These are phyloP conservation scores for Podospora anserina DNA, from an alignment of 495 filamentous ascomycete genomes.

Conservation along the genomic window DNA sequence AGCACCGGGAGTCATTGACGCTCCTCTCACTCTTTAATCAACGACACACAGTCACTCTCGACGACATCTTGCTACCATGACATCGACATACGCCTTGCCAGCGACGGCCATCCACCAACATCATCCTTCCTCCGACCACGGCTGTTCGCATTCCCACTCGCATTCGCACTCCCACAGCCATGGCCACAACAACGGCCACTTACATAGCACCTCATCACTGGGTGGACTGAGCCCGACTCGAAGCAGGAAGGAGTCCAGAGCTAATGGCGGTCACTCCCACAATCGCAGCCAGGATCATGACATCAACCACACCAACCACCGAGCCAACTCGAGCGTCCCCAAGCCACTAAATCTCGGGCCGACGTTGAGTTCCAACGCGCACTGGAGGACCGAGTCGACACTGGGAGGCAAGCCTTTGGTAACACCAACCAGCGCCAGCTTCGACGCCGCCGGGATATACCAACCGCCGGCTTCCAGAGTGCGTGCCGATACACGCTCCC, in stretches of 20 bases:
- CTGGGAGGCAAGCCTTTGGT: constrained; percentile 32
- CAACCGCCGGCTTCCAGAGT: constrained; percentile 24
- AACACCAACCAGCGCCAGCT: constrained; percentile 27
- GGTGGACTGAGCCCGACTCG: constrained; percentile 23
- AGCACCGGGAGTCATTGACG: constrained; percentile 1
- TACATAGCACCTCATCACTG: constrained; percentile 32
- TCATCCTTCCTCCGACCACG: constrained; percentile 25
- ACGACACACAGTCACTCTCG: background rate
- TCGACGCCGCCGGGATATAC: constrained; percentile 30
- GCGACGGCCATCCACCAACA: constrained; percentile 44
- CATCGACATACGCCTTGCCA: constrained; percentile 51
- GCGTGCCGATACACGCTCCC: constrained; percentile 22
- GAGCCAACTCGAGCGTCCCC: constrained; percentile 34
- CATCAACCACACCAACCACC: constrained; percentile 32
- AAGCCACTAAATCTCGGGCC: constrained; percentile 37
- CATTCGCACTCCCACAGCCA: constrained; percentile 42
- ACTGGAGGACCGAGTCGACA: constrained; percentile 35
- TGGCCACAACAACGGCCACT: constrained; percentile 39
- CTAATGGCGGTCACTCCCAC: constrained; percentile 28
- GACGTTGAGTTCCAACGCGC: constrained; percentile 23
- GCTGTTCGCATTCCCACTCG: constrained; percentile 32
- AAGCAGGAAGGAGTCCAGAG: constrained; percentile 23
- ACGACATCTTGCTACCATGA: constrained; percentile 32
- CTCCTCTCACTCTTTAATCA: background rate
- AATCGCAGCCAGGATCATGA: constrained; percentile 25